These are phyloP conservation scores for Stylonectria norvegica DNA, from an alignment of 2,329 filamentous ascomycete species.

Conservation along the genomic window DNA sequence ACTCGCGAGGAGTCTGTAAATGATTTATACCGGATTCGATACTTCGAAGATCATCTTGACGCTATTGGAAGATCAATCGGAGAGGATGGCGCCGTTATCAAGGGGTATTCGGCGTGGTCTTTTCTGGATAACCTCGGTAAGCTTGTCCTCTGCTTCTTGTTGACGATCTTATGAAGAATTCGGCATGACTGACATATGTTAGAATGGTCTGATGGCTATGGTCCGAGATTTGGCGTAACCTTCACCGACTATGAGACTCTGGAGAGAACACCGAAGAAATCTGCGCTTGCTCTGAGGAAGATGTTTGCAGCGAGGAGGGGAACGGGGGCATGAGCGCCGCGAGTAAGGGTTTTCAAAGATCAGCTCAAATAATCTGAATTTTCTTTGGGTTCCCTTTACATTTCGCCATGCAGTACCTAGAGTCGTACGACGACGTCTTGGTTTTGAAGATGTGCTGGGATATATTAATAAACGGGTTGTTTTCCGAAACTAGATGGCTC, in stretches of 20 bases:
- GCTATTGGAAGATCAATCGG: slow-evolving; percentile 31
- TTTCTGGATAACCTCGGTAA: slow-evolving; percentile 36
- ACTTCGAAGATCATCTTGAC: slow-evolving; percentile 38
- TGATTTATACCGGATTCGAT: slow-evolving; percentile 35
- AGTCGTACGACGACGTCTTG: too few species aligned
- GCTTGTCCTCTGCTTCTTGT: slow-evolving; percentile 7
- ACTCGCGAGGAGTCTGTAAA: slow-evolving; percentile 32
- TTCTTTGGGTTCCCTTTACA: too few species aligned
- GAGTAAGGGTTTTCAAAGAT: too few species aligned
- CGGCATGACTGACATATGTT: background rate
- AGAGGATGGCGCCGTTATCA: slow-evolving; percentile 29
- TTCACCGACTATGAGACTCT: slow-evolving; percentile 37
- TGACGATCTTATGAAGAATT: background rate
- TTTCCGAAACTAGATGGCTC: too few species aligned
- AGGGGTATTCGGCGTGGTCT: slow-evolving; percentile 36
- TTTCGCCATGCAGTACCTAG: too few species aligned
- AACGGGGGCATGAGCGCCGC: too few species aligned
- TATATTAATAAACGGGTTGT: too few species aligned
- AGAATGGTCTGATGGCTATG: slow-evolving; percentile 38
- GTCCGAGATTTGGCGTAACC: slow-evolving; percentile 37
- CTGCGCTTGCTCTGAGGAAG: slow-evolving; percentile 28
- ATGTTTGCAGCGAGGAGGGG: slow-evolving; percentile 16
- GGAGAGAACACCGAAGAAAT: slow-evolving; percentile 37
- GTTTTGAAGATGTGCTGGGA: too few species aligned
- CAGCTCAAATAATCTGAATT: too few species aligned